Evolutionary conservation across 805 yeast genomes (phyloP).

Genomic region (Torulaspora gathmanii): DNA sequence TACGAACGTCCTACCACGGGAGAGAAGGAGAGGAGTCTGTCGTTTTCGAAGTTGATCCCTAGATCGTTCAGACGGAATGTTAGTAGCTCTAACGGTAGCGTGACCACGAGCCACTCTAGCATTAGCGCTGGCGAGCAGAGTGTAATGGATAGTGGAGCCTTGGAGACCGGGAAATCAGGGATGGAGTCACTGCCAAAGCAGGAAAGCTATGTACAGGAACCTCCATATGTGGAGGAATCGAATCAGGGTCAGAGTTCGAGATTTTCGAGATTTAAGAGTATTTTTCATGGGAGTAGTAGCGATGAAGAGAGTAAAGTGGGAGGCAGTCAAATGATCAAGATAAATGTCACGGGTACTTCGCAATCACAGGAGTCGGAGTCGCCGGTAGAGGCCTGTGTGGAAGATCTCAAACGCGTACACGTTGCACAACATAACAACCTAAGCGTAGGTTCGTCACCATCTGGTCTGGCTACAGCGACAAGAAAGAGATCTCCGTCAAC

Average conservation of each 20-base stretch:
- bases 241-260: slow-evolving; percentile 17
- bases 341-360: background rate
- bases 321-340: background rate
- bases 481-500: slow-evolving; percentile 26
- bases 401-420: background rate
- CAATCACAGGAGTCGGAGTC: background rate
- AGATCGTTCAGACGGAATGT: slow-evolving; percentile 13
- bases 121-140: slow-evolving; percentile 7
- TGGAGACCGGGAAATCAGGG: background rate
- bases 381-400: background rate
- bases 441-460: slow-evolving; percentile 4
- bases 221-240: background rate
- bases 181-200: background rate
- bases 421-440: slow-evolving; percentile 2
- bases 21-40: slow-evolving; percentile 25
- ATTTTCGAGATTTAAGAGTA: slow-evolving; percentile 22
- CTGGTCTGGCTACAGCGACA: slow-evolving; percentile 6
- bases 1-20: slow-evolving; percentile 14
- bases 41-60: slow-evolving; percentile 24
- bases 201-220: slow-evolving; percentile 4
- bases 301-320: background rate
- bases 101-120: slow-evolving; percentile 11
- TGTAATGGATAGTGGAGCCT: background rate
- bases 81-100: slow-evolving; percentile 5
- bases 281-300: slow-evolving; percentile 17